These are phyloP conservation scores for Pythium brassicae DNA, from an alignment of 352 stramenopile genomes.

Conservation along the genomic window DNA sequence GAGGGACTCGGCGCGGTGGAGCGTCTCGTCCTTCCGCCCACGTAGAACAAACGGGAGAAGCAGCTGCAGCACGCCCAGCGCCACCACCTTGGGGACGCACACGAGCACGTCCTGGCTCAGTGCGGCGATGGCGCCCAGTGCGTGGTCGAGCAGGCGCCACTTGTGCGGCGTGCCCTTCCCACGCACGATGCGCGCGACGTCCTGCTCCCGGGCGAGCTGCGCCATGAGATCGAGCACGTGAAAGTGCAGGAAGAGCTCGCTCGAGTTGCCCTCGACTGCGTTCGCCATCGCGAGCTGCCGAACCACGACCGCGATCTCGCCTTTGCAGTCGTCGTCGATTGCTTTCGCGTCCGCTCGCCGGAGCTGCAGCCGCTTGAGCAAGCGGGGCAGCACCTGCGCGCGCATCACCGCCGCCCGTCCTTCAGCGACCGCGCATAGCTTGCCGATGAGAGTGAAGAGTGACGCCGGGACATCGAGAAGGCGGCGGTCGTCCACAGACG, in stretches of 20 bases:
- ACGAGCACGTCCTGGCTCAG: conserved; percentile 62
- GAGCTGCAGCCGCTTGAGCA: conserved; percentile 73
- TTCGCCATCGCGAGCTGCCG: conserved; percentile 48
- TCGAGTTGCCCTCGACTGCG: conserved; percentile 54
- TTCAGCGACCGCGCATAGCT: conserved; percentile 57
- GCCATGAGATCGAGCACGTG: conserved; percentile 47
- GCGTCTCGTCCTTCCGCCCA: conserved; percentile 6
- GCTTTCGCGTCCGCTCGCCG: conserved; percentile 8
- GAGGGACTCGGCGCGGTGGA: conserved; percentile 25
- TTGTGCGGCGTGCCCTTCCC: conserved; percentile 16
- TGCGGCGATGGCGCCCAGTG: conserved; percentile 44
- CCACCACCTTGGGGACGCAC: conserved; percentile 45
- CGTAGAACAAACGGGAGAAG: conserved; percentile 29
- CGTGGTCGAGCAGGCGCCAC: conserved; percentile 45
- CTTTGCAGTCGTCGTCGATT: conserved; percentile 52
- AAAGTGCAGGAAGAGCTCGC: conserved; percentile 68
- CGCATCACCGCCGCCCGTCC: conserved; percentile 52
- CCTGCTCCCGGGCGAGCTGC: conserved; percentile 18
- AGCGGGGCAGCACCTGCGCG: conserved; percentile 52
- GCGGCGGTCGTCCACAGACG: conserved; percentile 31
- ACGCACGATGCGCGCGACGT: conserved; percentile 17
- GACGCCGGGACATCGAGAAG: conserved; percentile 52
- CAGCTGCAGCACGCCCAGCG: conserved; percentile 32
- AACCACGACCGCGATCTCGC: conserved; percentile 58
- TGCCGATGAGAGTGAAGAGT: conserved; percentile 60